Evolutionary conservation across 2,329 filamentous ascomycete species (phyloP), one percentile per base, ranked within the genome.

Genomic region (Cordyceps cicadae): DNA sequence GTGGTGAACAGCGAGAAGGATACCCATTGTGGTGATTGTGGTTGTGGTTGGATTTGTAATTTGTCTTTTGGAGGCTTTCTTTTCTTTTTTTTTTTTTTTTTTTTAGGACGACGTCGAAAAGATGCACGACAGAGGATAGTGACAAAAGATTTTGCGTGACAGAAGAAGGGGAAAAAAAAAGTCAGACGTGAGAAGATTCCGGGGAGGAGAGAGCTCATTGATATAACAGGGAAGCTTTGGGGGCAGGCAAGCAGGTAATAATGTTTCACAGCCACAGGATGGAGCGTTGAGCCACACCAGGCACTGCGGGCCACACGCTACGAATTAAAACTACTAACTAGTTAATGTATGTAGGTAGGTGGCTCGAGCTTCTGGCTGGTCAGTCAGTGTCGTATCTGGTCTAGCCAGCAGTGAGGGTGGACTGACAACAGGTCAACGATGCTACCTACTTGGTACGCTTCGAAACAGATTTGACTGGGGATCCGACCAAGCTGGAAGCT

Each of bases 1-100:
- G 68, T 84, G 78, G 71, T 84, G 82, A 64, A 84, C 72, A 65
- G 79, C 76, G 62, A 74, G 75, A 61, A 77, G 79, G 64, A 76
- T 64, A 59, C 76, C 78, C 79, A 81, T 82, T 60, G 56, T 75
- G 69, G 65, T 62, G 52, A 54, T 58, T 6, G 19, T 17, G 45
- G 45, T 26, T 11, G 55, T 54, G 45, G 54, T 56, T n/a, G n/a
- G n/a, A n/a, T n/a, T n/a, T n/a, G n/a, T n/a, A n/a, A n/a, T n/a
- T n/a, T 37, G 3, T n/a, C 21, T 52, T 4, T 37, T 32, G 29
- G 39, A 49, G n/a, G 26, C 54, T 43, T 43, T 34, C 29, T 29
- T 45, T 17, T 61, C 7, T 14, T 60, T n/a, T n/a, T n/a, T n/a
- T n/a, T n/a, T n/a, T 43, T 43, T 34, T 5, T 29, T 45, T 17